Percentiles rank a stretch among this genome's conserved stretches.
Conservation (phyloP, 2,329 filamentous ascomycete species). For the Fusarium nygamai region DNA sequence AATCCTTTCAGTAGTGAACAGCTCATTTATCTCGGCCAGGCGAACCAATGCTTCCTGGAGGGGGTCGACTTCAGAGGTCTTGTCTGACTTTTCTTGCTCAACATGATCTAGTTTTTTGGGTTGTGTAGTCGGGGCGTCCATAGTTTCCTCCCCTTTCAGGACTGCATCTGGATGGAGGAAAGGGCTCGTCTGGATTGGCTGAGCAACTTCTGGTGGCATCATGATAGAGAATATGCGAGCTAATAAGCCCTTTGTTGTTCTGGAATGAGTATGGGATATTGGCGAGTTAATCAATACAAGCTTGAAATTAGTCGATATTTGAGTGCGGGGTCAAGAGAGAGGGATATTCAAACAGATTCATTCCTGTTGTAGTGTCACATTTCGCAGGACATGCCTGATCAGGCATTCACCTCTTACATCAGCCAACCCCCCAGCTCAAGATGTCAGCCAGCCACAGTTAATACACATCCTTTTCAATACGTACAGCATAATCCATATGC, state of each 20-base stretch:
- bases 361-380: background rate
- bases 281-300: too few species aligned
- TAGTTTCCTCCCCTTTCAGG: background rate
- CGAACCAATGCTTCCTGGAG: background rate
- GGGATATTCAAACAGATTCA: background rate
- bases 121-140: background rate
- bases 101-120: background rate
- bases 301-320: too few species aligned
- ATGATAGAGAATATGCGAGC: too few species aligned
- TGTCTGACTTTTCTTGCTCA: background rate
- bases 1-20: background rate
- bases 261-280: too few species aligned
- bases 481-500: too few species aligned
- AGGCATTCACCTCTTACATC: too few species aligned
- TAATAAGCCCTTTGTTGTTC: too few species aligned
- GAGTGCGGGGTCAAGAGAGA: too few species aligned
- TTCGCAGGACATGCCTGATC: background rate
- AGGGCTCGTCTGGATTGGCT: background rate
- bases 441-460: too few species aligned
- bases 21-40: background rate
- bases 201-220: too few species aligned
- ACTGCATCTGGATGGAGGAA: background rate
- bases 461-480: too few species aligned
- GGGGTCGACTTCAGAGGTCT: background rate
- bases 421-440: too few species aligned